phyloP scores from a whole-genome alignment of 1,139 yeast genomes.

The Hansenula sp. region DNA sequence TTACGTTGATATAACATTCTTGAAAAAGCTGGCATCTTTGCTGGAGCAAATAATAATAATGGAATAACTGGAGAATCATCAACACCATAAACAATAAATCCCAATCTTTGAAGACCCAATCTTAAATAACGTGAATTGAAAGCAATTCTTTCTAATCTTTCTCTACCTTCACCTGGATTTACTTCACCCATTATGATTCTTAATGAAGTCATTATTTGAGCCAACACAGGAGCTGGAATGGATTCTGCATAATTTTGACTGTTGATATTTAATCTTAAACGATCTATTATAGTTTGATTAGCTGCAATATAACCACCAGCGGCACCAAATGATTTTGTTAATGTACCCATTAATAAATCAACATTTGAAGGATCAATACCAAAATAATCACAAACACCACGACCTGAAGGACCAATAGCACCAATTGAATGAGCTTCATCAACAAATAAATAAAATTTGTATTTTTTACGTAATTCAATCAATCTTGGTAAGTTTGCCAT shows the following conservation, averaged over 20 bases:
- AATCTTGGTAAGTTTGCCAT: conserved; percentile 80
- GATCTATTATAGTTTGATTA: conserved; percentile 60
- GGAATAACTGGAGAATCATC: conserved; percentile 98
- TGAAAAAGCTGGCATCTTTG: conserved; percentile 91
- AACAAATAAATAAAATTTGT: conserved; percentile 84
- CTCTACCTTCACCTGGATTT: conserved; percentile 90
- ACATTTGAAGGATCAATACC: conserved; percentile 69
- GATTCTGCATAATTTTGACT: conserved; percentile 80
- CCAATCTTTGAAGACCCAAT: conserved; percentile 84
- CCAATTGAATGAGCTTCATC: conserved; percentile 99
- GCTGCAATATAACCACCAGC: conserved; percentile 97
- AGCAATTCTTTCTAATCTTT: conserved; percentile 88
- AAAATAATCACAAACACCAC: conserved; percentile 94
- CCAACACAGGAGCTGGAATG: conserved; percentile 84
- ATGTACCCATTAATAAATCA: conserved; percentile 94
- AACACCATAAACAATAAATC: conserved; percentile 90
- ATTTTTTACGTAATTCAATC: conserved; percentile 72
- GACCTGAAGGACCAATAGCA: conserved; percentile 90
- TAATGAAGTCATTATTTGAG: conserved; percentile 81
- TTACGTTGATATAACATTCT: conserved; percentile 73
- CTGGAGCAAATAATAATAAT: conserved; percentile 77
- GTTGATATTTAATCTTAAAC: conserved; percentile 67
- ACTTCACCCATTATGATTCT: conserved; percentile 74
- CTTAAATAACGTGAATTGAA: conserved; percentile 92
- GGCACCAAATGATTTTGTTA: conserved; percentile 97